These are phyloP conservation scores for Grosmannia clavigera DNA, from an alignment of 2,329 filamentous ascomycete species.

Conservation along the genomic window DNA sequence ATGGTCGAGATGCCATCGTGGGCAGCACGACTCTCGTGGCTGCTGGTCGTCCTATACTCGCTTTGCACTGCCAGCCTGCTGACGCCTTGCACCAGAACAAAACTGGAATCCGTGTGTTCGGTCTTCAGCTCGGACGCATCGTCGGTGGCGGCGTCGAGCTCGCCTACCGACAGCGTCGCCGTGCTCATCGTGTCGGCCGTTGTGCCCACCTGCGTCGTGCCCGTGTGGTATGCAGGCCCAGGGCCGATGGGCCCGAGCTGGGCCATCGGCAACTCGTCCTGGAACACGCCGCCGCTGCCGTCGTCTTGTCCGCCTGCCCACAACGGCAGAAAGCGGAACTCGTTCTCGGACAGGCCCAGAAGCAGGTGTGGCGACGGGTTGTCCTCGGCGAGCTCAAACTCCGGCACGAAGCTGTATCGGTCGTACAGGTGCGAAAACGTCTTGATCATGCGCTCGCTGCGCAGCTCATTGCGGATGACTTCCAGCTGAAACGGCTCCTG, in stretches of 20 bases:
- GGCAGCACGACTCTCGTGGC: not conserved
- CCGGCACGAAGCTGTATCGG: slow-evolving; percentile 1
- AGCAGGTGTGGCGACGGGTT: slow-evolving; percentile 30
- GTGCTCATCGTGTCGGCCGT: slow-evolving; percentile 11
- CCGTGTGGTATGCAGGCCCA: slow-evolving; percentile 34
- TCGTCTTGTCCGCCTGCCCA: slow-evolving; percentile 49
- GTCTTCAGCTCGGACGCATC: too few relatives aligned
- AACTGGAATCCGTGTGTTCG: not conserved
- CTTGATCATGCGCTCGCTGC: not conserved
- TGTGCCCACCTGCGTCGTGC: slow-evolving; percentile 17
- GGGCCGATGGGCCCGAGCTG: slow-evolving; percentile 33
- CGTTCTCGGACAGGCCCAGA: slow-evolving; percentile 38
- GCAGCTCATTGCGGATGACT: too few relatives aligned
- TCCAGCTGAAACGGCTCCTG: too few relatives aligned
- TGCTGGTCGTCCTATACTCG: not conserved
- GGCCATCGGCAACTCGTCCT: slow-evolving; percentile 26
- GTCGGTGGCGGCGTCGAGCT: too few relatives aligned
- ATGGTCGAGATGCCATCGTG: not conserved
- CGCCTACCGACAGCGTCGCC: slow-evolving; percentile 3
- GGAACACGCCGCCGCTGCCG: slow-evolving; percentile 37
- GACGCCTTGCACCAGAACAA: not conserved
- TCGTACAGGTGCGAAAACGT: not conserved
- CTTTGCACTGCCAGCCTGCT: not conserved
- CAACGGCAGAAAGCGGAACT: slow-evolving; percentile 50
- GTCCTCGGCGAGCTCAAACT: slow-evolving; percentile 22